Percentiles rank a stretch among this genome's conserved stretches.
phyloP scores from a whole-genome alignment of 257 asterid genomes.

The Gynochthodes officinalis region DNA sequence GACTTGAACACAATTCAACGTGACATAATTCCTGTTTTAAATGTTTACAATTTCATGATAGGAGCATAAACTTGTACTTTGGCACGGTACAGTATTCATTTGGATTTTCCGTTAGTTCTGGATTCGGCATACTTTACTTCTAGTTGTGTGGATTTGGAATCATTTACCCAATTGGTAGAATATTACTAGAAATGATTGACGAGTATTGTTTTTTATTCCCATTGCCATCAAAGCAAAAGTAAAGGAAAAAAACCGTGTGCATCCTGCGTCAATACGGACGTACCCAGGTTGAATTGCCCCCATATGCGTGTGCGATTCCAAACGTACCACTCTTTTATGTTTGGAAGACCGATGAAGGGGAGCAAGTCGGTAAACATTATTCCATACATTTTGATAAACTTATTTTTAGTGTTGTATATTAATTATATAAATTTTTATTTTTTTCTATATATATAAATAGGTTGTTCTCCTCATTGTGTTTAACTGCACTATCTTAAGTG shows the following conservation, averaged over 20 bases:
- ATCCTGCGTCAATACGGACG: slow-evolving; percentile 13
- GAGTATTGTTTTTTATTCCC: neutral
- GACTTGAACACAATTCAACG: no score
- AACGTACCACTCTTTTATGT: slow-evolving; percentile 1
- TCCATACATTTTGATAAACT: no score
- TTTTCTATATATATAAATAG: no score
- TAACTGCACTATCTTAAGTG: no score
- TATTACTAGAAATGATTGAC: neutral
- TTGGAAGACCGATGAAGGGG: neutral
- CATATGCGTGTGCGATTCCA: neutral
- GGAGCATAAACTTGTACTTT: slow-evolving; percentile 6
- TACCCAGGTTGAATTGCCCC: neutral
- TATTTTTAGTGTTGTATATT: no score
- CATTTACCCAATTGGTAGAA: neutral
- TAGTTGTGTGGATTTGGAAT: neutral
- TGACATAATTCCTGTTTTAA: no score
- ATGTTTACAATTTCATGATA: no score
- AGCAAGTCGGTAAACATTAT: no score
- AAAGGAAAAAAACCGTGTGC: neutral
- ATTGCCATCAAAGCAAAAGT: neutral
- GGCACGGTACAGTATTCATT: neutral
- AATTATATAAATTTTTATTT: no score
- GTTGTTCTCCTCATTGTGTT: no score
- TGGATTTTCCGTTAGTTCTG: slow-evolving; percentile 2
- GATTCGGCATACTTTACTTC: neutral